A percentile compares a stretch with the other conserved stretches of the same genome.
Evolutionary conservation across 164 flowering plant genomes (phyloP).

Genomic region (Nymphaea colorata): DNA sequence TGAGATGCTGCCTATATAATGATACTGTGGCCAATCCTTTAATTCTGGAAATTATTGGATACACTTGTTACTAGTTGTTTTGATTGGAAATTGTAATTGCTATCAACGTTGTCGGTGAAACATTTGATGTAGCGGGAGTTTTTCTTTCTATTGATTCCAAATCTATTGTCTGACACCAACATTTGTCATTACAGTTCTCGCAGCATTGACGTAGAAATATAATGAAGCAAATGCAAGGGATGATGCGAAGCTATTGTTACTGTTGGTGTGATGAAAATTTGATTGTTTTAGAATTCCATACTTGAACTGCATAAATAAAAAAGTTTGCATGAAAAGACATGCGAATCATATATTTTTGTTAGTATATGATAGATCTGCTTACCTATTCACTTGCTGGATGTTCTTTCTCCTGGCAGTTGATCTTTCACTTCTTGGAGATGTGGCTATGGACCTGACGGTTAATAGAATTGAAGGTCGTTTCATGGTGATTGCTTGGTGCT

Average conservation of each 20-base stretch:
- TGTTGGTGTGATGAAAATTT: constrained; percentile 26
- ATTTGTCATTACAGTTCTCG: constrained; percentile 30
- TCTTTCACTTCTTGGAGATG: constrained; percentile 53
- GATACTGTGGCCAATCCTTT: too few species aligned
- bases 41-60: too few species aligned
- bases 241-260: constrained; percentile 75
- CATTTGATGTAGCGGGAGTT: neutral
- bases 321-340: too few species aligned
- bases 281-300: too few species aligned
- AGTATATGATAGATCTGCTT: too few species aligned
- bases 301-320: too few species aligned
- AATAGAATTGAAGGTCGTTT: constrained; percentile 72
- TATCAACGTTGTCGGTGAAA: too few species aligned
- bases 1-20: too few species aligned
- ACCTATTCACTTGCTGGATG: neutral
- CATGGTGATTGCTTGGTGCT: neutral
- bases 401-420: constrained; percentile 46
- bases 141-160: neutral
- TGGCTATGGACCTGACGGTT: constrained; percentile 55
- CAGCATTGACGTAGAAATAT: constrained; percentile 51
- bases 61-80: too few species aligned
- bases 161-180: neutral
- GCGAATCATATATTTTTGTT: too few species aligned
- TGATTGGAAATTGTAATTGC: too few species aligned
- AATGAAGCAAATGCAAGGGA: constrained; percentile 47